Percentiles rank a stretch among this genome's conserved stretches.
These are phyloP conservation scores for Boletus subcaerulescens DNA, from an alignment of 768 basidiomycete genomes.

Conservation along the genomic window DNA sequence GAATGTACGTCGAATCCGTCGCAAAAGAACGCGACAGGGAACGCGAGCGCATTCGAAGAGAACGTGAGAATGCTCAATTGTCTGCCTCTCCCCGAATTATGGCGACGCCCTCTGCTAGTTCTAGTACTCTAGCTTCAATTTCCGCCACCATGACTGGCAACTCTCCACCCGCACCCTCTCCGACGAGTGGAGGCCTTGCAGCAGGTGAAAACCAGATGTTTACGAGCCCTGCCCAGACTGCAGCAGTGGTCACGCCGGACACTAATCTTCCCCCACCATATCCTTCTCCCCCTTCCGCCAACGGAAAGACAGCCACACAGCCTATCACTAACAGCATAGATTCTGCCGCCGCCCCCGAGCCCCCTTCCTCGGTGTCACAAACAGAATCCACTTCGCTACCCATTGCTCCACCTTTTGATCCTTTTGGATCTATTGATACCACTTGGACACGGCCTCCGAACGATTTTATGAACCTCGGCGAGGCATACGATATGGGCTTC, in stretches of 20 bases:
- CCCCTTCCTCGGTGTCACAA: constrained; percentile 6
- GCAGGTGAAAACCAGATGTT: constrained; percentile 21
- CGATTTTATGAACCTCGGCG: constrained; percentile 38
- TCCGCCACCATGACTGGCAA: constrained; percentile 5
- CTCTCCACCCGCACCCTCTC: constrained; percentile 17
- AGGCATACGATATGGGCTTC: constrained; percentile 46
- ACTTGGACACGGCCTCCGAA: constrained; percentile 37
- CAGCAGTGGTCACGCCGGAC: constrained; percentile 11
- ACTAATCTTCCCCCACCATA: constrained; percentile 37
- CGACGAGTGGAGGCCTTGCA: constrained; percentile 6
- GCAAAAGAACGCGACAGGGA: constrained; percentile 77
- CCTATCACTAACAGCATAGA: constrained; percentile 13
- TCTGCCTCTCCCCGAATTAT: constrained; percentile 27
- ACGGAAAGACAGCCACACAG: constrained; percentile 19
- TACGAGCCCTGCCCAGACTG: constrained; percentile 12
- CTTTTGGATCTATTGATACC: constrained; percentile 41
- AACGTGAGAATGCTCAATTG: constrained; percentile 48
- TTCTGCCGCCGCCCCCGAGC: constrained; percentile 21
- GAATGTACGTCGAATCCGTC: constrained; percentile 70
- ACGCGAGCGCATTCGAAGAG: constrained; percentile 66
- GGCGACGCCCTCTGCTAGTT: constrained; percentile 22
- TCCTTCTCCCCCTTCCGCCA: constrained; percentile 59
- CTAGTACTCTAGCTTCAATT: constrained; percentile 9
- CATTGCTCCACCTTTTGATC: constrained; percentile 38
- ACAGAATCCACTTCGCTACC: constrained; percentile 16